Evolutionary conservation across 2,329 filamentous ascomycete genomes (phyloP).

Genomic region (Pseudogymnoascus sp.): DNA sequence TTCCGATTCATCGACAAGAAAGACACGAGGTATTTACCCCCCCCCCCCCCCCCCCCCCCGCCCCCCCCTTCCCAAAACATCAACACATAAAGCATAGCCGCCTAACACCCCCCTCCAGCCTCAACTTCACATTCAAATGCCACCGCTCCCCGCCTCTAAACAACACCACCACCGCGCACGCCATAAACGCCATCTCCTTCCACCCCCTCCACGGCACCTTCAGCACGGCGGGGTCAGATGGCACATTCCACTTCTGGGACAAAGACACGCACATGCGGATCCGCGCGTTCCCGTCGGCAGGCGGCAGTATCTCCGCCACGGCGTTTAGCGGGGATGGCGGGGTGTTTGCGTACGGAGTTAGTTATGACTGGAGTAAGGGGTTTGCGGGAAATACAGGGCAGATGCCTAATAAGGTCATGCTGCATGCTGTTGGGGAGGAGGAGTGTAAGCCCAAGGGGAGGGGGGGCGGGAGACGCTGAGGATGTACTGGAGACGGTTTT

Average conservation of each 20-base stretch:
- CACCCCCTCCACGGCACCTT: slow-evolving; percentile 95
- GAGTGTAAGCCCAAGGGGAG: slow-evolving; percentile 45
- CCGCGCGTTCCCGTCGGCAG: slow-evolving; percentile 78
- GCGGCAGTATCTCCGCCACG: slow-evolving; percentile 80
- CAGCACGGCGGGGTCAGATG: slow-evolving; percentile 88
- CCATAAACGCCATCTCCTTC: slow-evolving; percentile 96
- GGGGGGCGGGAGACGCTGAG: slow-evolving; percentile 7
- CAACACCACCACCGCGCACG: slow-evolving; percentile 83
- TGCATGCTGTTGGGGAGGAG: slow-evolving; percentile 62
- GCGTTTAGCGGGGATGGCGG: slow-evolving; percentile 78
- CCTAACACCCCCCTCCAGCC: slow-evolving; percentile 56
- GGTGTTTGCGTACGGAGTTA: slow-evolving; percentile 85
- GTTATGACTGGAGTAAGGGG: slow-evolving; percentile 99
- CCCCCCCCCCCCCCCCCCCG: background rate
- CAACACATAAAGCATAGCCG: background rate
- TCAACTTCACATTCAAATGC: slow-evolving; percentile 99
- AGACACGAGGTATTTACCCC: slow-evolving; percentile 52
- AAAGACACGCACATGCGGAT: slow-evolving; percentile 82
- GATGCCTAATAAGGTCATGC: slow-evolving; percentile 72
- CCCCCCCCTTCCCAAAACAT: background rate
- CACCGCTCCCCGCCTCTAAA: slow-evolving; percentile 72
- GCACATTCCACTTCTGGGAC: slow-evolving; percentile 96
- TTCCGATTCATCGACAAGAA: slow-evolving; percentile 99
- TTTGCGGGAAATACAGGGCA: slow-evolving; percentile 72
- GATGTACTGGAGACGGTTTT: background rate